Evolutionary conservation across 1,139 yeast species (phyloP).

Genomic region (Blastobotrys aristatus): DNA sequence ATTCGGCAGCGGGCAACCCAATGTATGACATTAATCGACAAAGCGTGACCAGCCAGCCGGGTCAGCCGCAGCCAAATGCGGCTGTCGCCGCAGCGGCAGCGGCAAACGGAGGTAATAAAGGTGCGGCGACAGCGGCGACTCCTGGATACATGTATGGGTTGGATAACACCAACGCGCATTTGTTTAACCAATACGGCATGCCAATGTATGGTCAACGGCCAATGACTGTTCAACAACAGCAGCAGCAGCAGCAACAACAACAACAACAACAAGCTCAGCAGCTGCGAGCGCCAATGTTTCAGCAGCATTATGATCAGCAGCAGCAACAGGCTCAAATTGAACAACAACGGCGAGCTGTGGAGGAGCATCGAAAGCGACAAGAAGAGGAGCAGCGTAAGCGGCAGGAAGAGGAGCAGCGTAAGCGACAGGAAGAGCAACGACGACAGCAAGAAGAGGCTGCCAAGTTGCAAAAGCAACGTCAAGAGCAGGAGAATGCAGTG

Average conservation of each 20-base stretch:
- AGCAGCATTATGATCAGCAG: slow-evolving; percentile 3
- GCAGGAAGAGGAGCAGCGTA: background rate
- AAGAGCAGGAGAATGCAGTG: background rate
- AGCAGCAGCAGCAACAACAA: slow-evolving; percentile 6
- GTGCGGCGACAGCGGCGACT: background rate
- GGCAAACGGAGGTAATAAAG: background rate
- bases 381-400: background rate
- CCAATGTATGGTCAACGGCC: background rate
- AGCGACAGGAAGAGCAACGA: background rate
- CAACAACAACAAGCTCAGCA: slow-evolving; percentile 1
- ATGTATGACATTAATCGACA: background rate
- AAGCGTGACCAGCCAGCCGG: background rate
- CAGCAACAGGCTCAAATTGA: slow-evolving; percentile 7
- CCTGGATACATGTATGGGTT: background rate
- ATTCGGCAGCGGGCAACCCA: background rate
- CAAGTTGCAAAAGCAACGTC: background rate
- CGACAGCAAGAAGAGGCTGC: background rate
- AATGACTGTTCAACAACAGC: slow-evolving; percentile 5
- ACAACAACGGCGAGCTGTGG: background rate
- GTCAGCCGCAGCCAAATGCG: slow-evolving; percentile 4
- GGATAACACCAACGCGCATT: background rate
- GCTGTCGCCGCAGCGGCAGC: slow-evolving; percentile 1
- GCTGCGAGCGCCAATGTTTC: background rate
- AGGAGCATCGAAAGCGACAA: background rate
- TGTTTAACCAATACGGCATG: background rate